Conservation (phyloP, 2,329 filamentous ascomycete genomes). For the Mycocentrospora acerina region DNA sequence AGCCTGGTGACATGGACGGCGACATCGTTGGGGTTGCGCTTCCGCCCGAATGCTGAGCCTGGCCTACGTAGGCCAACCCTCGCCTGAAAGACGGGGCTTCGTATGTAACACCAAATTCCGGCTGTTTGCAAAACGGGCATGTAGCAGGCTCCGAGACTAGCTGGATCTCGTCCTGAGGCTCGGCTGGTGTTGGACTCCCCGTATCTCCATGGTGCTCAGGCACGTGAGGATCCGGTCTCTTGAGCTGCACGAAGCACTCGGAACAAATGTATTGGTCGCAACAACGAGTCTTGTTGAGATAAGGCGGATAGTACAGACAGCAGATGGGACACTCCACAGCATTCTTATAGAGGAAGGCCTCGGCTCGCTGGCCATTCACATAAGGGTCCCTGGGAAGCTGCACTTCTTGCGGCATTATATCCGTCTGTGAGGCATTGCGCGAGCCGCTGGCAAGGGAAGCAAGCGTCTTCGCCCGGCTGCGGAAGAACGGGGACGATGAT, state of each 20-base stretch:
- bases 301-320: conserved; percentile 92
- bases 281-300: conserved; percentile 90
- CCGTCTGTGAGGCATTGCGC: conserved; percentile 69
- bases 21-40: conserved; percentile 73
- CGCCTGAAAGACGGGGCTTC: conserved; percentile 84
- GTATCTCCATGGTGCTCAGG: conserved; percentile 68
- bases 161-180: conserved; percentile 57
- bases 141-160: conserved; percentile 88
- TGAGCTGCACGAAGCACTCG: conserved; percentile 98
- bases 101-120: conserved; percentile 96
- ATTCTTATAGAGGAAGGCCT: conserved; percentile 92
- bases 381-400: conserved; percentile 78
- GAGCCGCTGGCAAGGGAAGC: conserved; percentile 78
- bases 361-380: conserved; percentile 90
- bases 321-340: conserved; percentile 92
- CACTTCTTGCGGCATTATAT: conserved; percentile 76
- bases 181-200: conserved; percentile 40
- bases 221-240: conserved; percentile 85
- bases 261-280: conserved; percentile 97
- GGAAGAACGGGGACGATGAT: conserved; percentile 61
- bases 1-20: conserved; percentile 77
- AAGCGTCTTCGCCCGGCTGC: conserved; percentile 84
- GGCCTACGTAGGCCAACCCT: conserved; percentile 70
- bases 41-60: conserved; percentile 54
- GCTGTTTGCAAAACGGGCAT: conserved; percentile 92